Percentiles rank a stretch among this genome's conserved stretches.
phyloP scores from a whole-genome alignment of 805 yeast species.

The Grigorovia humatica region DNA sequence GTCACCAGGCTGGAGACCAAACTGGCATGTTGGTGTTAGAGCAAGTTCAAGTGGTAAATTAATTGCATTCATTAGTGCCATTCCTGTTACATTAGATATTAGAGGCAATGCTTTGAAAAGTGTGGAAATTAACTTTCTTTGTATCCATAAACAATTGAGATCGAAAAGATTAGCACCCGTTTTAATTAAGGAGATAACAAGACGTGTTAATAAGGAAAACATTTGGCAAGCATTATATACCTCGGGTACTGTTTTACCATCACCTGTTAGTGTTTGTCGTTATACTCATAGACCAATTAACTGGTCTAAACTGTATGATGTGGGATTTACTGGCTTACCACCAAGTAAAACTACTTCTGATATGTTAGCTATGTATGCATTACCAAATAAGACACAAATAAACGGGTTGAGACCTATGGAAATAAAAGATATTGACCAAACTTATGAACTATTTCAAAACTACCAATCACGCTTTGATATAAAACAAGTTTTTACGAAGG shows the following conservation, averaged over 20 bases:
- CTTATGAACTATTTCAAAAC: constrained; percentile 43
- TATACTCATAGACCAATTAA: constrained; percentile 90
- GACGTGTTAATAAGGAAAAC: constrained; percentile 73
- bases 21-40: constrained; percentile 91
- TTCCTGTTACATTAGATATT: constrained; percentile 62
- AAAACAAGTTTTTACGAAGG: constrained; percentile 51
- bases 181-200: constrained; percentile 83
- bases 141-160: constrained; percentile 88
- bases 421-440: constrained; percentile 53
- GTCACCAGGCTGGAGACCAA: constrained; percentile 83
- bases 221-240: constrained; percentile 97
- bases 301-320: constrained; percentile 83
- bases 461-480: constrained; percentile 68
- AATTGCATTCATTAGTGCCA: constrained; percentile 87
- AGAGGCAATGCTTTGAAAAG: constrained; percentile 46
- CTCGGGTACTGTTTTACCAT: constrained; percentile 82
- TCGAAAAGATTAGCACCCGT: constrained; percentile 93
- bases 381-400: constrained; percentile 43
- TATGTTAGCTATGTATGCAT: constrained; percentile 58
- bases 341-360: constrained; percentile 54
- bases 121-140: constrained; percentile 86
- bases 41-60: constrained; percentile 66
- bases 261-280: constrained; percentile 82
- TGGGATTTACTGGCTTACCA: constrained; percentile 81
- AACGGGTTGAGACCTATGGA: constrained; percentile 44